Evolutionary conservation across 2,329 filamentous ascomycete genomes (phyloP).

Genomic region (Nothophoma quercina): DNA sequence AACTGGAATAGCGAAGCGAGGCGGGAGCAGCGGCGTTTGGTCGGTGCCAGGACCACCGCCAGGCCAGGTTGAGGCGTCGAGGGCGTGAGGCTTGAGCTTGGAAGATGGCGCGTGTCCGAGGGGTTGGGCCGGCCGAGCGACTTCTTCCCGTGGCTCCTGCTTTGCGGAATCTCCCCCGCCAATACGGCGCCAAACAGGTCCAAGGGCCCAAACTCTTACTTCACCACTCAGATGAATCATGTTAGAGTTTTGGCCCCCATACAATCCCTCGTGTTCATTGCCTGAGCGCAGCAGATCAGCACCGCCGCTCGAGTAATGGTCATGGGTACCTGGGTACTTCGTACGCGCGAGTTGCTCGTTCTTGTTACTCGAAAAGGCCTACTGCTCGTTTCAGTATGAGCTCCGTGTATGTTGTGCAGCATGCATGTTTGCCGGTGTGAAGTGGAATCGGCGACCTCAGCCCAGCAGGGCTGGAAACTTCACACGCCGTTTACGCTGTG

Average conservation of each 20-base stretch:
- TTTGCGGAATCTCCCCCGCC: neutral
- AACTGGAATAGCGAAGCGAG: conserved; percentile 13
- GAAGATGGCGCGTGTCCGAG: neutral
- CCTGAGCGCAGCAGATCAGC: conserved; percentile 1
- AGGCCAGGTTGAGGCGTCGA: too few species aligned
- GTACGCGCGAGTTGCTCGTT: conserved; percentile 3
- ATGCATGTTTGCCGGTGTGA: neutral
- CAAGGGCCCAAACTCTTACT: neutral
- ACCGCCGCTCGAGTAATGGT: conserved; percentile 3
- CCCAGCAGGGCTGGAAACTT: neutral
- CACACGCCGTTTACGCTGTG: conserved; percentile 1
- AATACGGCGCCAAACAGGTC: conserved; percentile 3
- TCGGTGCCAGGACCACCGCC: conserved; percentile 5
- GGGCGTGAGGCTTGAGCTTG: conserved; percentile 1
- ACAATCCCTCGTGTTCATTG: neutral
- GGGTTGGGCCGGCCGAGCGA: conserved; percentile 14
- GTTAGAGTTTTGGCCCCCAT: conserved; percentile 8
- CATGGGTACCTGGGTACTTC: neutral
- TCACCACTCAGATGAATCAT: conserved; percentile 5
- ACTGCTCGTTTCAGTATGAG: neutral
- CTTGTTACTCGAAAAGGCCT: neutral
- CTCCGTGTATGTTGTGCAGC: conserved; percentile 1
- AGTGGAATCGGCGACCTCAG: neutral
- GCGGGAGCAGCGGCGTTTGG: conserved; percentile 17
- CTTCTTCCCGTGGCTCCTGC: conserved; percentile 1